These are phyloP conservation scores for Fonsecaea nubica DNA, from an alignment of 2,329 filamentous ascomycete species.

Conservation along the genomic window DNA sequence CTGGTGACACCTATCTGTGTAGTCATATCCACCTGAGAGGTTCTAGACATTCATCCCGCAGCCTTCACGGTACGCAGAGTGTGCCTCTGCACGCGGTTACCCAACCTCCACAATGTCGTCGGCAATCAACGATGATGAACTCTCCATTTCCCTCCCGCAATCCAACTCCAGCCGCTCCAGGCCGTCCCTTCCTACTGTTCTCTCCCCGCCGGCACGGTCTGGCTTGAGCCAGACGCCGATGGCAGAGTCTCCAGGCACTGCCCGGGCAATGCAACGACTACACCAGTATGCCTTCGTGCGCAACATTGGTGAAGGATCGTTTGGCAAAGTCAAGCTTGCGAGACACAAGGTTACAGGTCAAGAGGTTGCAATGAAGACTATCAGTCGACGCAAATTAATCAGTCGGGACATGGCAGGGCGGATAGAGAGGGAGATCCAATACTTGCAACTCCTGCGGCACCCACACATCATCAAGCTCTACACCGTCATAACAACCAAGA, in stretches of 20 bases:
- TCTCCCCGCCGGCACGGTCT: conserved; percentile 37
- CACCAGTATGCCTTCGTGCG: conserved; percentile 89
- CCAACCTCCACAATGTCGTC: conserved; percentile 44
- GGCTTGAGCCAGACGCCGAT: conserved; percentile 32
- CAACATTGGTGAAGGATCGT: conserved; percentile 94
- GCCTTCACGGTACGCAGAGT: background rate
- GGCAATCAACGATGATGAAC: conserved; percentile 48
- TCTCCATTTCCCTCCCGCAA: conserved; percentile 46
- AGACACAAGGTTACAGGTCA: conserved; percentile 90
- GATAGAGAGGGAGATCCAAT: conserved; percentile 97
- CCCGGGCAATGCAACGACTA: conserved; percentile 76
- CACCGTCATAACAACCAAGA: conserved; percentile 93
- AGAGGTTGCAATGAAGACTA: conserved; percentile 97
- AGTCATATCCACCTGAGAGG: background rate
- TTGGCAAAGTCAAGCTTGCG: conserved; percentile 97
- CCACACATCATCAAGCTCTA: conserved; percentile 99
- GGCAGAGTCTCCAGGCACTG: conserved; percentile 55
- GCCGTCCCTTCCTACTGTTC: conserved; percentile 38
- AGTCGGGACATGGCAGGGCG: conserved; percentile 97
- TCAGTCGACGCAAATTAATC: conserved; percentile 92
- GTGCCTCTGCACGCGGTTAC: conserved; percentile 7
- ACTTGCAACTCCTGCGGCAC: conserved; percentile 91
- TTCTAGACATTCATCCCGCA: background rate
- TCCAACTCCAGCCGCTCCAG: conserved; percentile 37
- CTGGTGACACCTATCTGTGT: conserved; percentile 27